These are phyloP conservation scores for Leptomonas pyrrhocoris DNA, from an alignment of 208 protist species.

Conservation along the genomic window DNA sequence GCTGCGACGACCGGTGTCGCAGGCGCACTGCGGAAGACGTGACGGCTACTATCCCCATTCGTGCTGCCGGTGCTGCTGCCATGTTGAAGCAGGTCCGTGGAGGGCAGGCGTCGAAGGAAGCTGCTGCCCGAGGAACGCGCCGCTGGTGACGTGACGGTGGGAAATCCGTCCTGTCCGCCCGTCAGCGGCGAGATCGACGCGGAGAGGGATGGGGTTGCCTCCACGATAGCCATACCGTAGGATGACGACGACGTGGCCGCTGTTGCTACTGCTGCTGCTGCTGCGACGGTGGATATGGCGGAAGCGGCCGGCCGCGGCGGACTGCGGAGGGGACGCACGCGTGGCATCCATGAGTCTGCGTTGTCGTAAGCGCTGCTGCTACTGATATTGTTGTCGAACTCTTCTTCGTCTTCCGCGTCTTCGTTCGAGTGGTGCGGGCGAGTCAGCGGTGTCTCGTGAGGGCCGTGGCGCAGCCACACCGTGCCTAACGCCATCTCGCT, in stretches of 20 bases:
- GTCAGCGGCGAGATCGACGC: too few species aligned
- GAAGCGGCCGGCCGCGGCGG: background rate
- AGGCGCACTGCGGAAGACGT: too few species aligned
- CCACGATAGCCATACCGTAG: too few species aligned
- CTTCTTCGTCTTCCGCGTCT: too few species aligned
- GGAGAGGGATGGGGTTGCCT: too few species aligned
- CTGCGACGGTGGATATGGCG: background rate
- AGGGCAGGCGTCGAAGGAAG: too few species aligned
- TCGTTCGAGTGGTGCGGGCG: too few species aligned
- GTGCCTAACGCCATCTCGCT: background rate
- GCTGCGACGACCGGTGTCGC: too few species aligned
- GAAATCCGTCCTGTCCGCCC: too few species aligned
- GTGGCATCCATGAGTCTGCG: background rate
- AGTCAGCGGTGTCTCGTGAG: background rate
- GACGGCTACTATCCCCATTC: too few species aligned
- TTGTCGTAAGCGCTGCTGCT: background rate
- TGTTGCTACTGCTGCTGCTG: background rate
- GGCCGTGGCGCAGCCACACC: background rate
- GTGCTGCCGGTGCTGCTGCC: background rate
- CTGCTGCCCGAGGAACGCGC: too few species aligned
- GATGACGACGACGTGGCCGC: background rate
- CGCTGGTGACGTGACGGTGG: too few species aligned
- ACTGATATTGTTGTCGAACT: background rate
- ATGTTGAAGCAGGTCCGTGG: background rate
- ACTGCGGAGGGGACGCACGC: background rate